These are phyloP conservation scores for Trametes gibbosa DNA, from an alignment of 768 basidiomycete genomes.

Conservation along the genomic window DNA sequence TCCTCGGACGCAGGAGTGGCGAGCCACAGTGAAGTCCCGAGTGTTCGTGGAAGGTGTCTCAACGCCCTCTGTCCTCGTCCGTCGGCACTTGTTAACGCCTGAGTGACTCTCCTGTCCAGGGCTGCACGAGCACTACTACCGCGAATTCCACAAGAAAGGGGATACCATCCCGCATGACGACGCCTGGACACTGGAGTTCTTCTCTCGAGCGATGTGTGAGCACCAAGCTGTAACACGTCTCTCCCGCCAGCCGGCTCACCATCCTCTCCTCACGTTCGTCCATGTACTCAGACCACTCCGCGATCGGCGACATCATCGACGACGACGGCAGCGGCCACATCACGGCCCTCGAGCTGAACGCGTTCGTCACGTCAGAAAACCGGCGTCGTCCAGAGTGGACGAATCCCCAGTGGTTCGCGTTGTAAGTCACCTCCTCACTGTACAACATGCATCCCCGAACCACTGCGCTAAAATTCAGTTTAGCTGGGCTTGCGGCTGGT, in stretches of 20 bases:
- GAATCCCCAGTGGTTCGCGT: constrained; percentile 11
- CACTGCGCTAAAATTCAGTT: too few relatives aligned
- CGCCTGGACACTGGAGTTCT: constrained; percentile 9
- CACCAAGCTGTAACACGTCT: too few relatives aligned
- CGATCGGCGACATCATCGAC: constrained; percentile 10
- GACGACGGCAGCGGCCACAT: constrained; percentile 10
- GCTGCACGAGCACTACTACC: neutral
- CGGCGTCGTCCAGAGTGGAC: neutral
- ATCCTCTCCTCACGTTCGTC: too few relatives aligned
- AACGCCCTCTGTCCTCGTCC: too few relatives aligned
- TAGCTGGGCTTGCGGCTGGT: constrained; percentile 16
- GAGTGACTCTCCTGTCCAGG: too few relatives aligned
- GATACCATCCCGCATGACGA: neutral
- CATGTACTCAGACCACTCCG: constrained; percentile 5
- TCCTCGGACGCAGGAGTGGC: constrained; percentile 5
- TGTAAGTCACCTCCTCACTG: neutral
- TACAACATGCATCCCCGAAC: too few relatives aligned
- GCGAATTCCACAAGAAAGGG: neutral
- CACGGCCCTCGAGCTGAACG: constrained; percentile 4
- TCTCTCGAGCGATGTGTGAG: constrained; percentile 9
- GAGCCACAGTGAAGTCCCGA: neutral
- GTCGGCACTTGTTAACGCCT: too few relatives aligned
- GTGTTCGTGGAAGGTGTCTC: constrained; percentile 8
- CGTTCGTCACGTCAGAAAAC: neutral
- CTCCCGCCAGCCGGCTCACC: too few relatives aligned